These are phyloP conservation scores for Botryosphaeria agaves DNA, from an alignment of 2,329 filamentous ascomycete genomes.

Conservation along the genomic window DNA sequence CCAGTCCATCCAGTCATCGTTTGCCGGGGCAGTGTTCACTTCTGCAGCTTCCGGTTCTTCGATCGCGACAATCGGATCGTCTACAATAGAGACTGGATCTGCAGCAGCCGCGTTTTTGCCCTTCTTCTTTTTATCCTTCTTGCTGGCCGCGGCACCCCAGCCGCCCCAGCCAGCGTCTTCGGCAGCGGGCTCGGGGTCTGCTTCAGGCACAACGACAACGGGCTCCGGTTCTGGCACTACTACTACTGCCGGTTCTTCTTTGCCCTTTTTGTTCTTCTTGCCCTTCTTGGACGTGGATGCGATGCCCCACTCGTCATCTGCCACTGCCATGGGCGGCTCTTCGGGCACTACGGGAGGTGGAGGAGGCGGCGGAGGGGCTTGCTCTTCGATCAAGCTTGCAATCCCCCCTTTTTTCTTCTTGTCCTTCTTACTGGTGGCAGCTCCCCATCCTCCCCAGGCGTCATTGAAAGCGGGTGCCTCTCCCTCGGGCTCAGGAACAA, in stretches of 20 bases:
- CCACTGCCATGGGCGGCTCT: slow-evolving; percentile 5
- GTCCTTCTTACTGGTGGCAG: slow-evolving; percentile 9
- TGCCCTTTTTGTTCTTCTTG: slow-evolving; percentile 15
- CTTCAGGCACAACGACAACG: slow-evolving; percentile 11
- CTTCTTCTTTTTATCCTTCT: slow-evolving; percentile 5
- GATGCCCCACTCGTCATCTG: slow-evolving; percentile 6
- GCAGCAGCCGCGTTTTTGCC: slow-evolving; percentile 4
- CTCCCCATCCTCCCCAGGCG: slow-evolving; percentile 12
- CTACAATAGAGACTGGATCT: slow-evolving; percentile 10
- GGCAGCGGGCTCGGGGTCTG: slow-evolving; percentile 15
- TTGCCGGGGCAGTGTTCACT: neutral
- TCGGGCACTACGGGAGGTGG: slow-evolving; percentile 7
- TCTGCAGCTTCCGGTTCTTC: slow-evolving; percentile 3
- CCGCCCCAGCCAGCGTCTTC: slow-evolving; percentile 11
- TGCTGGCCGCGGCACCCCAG: slow-evolving; percentile 11
- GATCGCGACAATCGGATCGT: neutral
- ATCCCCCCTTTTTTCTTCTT: slow-evolving; percentile 12
- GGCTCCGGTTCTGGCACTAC: slow-evolving; percentile 13
- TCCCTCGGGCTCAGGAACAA: slow-evolving; percentile 14
- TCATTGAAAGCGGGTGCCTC: slow-evolving; percentile 12
- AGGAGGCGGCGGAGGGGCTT: slow-evolving; percentile 8
- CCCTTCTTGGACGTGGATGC: slow-evolving; percentile 13
- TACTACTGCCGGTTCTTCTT: slow-evolving; percentile 7
- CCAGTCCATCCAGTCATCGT: slow-evolving; percentile 10
- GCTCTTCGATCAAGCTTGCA: slow-evolving; percentile 7